Base-by-base conservation (phyloP, 805 yeast species). In the Metahyphopichia silvanorum region DNA sequence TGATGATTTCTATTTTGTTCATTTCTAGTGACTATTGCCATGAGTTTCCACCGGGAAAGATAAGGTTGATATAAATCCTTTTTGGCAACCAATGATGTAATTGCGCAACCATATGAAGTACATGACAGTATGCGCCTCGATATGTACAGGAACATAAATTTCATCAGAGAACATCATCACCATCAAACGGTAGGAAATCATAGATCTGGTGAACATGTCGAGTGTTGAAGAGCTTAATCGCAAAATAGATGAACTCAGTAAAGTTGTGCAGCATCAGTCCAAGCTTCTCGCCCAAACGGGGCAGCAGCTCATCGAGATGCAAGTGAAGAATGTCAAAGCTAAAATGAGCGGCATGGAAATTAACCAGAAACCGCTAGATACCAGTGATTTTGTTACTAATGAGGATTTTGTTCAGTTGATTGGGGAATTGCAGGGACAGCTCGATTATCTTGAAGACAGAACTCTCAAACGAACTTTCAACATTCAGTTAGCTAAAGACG, bases 351-450 rank as follows among this genome's bases (percentile, higher is more conserved):
- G n/a, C n/a, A n/a, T n/a, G n/a, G n/a, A n/a, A n/a, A n/a, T n/a
- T n/a, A n/a, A n/a, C n/a, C n/a, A n/a, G n/a, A 48, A 59, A 13
- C 25, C 43, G 12, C 42, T 51, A 32, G 82, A 76, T 38, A 52
- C 76, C 1, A 53, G 71, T 3, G 86, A 82, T 41, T 80, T 71
- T 42, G 86, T 80, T 22, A 78, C 91, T 3, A 82, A 86, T 44
- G 94, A 85, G 37, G 98, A 91, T 51, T 62, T 89, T 9, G 84
- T 84, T 3, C 91, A 86, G 51, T 66, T 89, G 28, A 97, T 88
- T 10, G 86, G 86, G 8, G 98, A 89, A 56, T 63, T 89, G 35
- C 97, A 89, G 58, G 85, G 86, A 6, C 97, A 89, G 59, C 69
- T 89, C 49, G 89, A 85, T 33, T 65, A 73, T 16, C 54, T 84